phyloP scores from a whole-genome alignment of 75 land plant genomes.

The Cryptomeria japonica region DNA sequence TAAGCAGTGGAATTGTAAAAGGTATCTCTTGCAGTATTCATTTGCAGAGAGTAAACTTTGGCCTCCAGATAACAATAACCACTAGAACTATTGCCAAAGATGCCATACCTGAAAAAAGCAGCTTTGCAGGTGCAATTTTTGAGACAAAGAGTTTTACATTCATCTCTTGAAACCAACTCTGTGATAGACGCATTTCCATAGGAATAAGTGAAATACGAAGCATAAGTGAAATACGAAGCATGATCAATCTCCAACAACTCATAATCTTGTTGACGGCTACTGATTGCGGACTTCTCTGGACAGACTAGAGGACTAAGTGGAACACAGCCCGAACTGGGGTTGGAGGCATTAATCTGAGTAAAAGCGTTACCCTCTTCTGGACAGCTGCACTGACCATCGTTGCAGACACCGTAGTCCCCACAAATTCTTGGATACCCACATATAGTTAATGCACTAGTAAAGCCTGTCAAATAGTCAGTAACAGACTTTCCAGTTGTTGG shows the following conservation, averaged over 20 bases:
- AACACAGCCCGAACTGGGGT: background rate
- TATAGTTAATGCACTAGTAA: background rate
- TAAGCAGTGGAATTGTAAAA: slow-evolving; percentile 6
- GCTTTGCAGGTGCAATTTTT: slow-evolving; percentile 42
- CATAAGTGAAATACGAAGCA: slow-evolving; percentile 24
- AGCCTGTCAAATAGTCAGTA: background rate
- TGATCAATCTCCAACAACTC: slow-evolving; percentile 14
- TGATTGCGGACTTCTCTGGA: background rate
- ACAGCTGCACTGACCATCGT: slow-evolving; percentile 18
- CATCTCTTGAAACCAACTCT: slow-evolving; percentile 6
- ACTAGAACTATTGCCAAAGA: background rate
- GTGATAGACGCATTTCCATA: background rate
- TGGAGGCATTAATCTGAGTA: background rate
- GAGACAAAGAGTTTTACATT: slow-evolving; percentile 30
- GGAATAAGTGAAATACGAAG: slow-evolving; percentile 18
- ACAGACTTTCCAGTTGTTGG: background rate
- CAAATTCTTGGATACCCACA: slow-evolving; percentile 20
- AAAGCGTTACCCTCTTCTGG: background rate
- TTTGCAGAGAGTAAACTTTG: slow-evolving; percentile 17
- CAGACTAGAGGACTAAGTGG: background rate
- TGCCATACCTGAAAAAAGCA: slow-evolving; percentile 19
- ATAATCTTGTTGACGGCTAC: background rate
- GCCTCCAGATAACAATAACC: slow-evolving; percentile 29
- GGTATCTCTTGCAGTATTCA: background rate
- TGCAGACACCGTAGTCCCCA: slow-evolving; percentile 32